phyloP scores from a whole-genome alignment of 1,284 basidiomycete genomes.

The Moniliophthora roreri region DNA sequence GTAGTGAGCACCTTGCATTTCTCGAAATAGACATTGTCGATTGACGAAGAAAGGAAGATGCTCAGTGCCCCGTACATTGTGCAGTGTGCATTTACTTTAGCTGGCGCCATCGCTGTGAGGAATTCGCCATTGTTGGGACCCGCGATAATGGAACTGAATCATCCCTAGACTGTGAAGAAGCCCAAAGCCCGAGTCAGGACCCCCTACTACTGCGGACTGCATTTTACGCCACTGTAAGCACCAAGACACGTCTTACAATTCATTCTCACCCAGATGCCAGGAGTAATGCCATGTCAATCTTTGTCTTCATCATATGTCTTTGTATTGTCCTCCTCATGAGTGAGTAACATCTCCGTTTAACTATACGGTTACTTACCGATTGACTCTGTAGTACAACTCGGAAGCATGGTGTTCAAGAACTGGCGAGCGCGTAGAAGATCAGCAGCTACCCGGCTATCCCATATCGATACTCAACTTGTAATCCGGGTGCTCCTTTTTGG shows the following conservation, averaged over 20 bases:
- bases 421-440: constrained; percentile 7
- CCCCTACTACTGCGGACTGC: constrained; percentile 25
- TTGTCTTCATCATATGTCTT: constrained; percentile 31
- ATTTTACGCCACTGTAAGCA: constrained; percentile 24
- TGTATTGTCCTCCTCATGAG: constrained; percentile 29
- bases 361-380: neutral
- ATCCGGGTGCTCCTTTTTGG: constrained; percentile 15
- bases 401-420: constrained; percentile 20
- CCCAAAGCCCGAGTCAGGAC: no score
- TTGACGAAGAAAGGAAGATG: constrained; percentile 25
- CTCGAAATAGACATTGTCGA: neutral
- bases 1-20: constrained; percentile 18
- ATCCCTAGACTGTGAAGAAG: no score
- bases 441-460: neutral
- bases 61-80: constrained; percentile 34
- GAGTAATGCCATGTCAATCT: constrained; percentile 27
- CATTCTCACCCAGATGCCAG: constrained; percentile 17
- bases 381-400: constrained; percentile 26
- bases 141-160: no score
- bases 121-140: no score
- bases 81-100: constrained; percentile 15
- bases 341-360: constrained; percentile 17
- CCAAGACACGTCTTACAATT: neutral
- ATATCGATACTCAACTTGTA: constrained; percentile 5
- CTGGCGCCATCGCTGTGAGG: no score